Percentiles rank a stretch among this genome's conserved stretches.
phyloP scores from a whole-genome alignment of 352 stramenopile species.

The Pythium plurisporium region DNA sequence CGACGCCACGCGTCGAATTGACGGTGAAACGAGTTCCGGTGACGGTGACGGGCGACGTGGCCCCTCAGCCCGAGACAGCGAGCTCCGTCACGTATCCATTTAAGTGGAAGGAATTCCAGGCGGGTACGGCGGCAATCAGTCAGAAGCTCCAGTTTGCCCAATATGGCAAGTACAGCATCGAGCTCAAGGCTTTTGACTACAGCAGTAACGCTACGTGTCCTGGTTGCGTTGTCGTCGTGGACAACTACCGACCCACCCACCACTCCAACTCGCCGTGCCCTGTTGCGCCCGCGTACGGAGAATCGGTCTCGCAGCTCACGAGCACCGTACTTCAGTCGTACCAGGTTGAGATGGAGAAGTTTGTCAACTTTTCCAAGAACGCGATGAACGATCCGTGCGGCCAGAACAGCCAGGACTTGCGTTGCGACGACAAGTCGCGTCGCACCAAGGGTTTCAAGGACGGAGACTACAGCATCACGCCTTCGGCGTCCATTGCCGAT shows the following conservation, averaged over 20 bases:
- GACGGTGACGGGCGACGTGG: no score
- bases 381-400: neutral
- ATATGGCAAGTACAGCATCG: conserved; percentile 17
- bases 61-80: no score
- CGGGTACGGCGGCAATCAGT: no score
- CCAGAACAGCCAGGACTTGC: neutral
- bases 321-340: neutral
- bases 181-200: conserved; percentile 26
- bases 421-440: neutral
- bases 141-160: no score
- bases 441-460: neutral
- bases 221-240: conserved; percentile 24
- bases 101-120: no score
- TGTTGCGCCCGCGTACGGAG: neutral
- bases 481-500: neutral
- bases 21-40: no score
- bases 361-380: neutral
- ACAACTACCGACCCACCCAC: conserved; percentile 16
- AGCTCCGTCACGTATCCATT: no score
- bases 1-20: no score
- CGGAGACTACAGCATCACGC: neutral
- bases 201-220: conserved; percentile 4
- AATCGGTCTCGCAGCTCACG: neutral
- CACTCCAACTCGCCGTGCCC: neutral
- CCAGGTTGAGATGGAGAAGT: neutral